Base-by-base conservation (phyloP, 2,329 filamentous ascomycete genomes). In the Aspergillus versicolor region DNA sequence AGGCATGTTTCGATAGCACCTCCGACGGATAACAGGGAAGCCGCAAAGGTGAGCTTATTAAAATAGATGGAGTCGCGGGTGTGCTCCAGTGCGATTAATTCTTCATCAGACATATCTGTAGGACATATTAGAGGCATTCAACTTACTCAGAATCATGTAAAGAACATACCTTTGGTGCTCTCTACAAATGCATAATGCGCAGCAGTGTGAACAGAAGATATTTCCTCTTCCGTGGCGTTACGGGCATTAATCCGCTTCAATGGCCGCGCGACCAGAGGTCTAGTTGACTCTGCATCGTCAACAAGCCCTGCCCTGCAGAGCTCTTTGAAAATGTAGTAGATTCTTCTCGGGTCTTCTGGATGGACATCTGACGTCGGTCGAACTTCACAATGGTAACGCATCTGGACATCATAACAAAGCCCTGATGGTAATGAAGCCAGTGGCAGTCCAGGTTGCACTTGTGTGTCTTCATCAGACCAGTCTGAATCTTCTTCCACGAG, bases 1-100 rank as follows among this genome's bases (percentile, higher is more conserved):
- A 92, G 89, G 76, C 92, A 96, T 0, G 92, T 96, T 75, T 99
- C 94, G 61, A 99, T 97, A 15, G 93, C 92, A 43, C 93, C 93
- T 30, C 94, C 94, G 12, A 90, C 91, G 1, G 94, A 93, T 34
- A 99, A 81, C 40, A 90, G 81, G 1, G 92, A 89, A 32, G 91
- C 92, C 43, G 87, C 85, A 66, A 87, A 93, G 0, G 91, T 95
- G 71, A 92, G 84, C 49, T 84, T 85, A 52, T 93, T 92, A 56
- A 96, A 90, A 66, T 94, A 94, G 12, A 94, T 83, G 0, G 90
- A 94, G 64, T 90, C 89, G 30, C 88, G 82, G 1, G 85, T 86
- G 58, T 84, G 79, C 27, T 88, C 91, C 24, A 93, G 77, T 2
- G 83, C 77, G 40, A 89, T 84, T 13, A 97, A 81, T 58, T 91